Evolutionary conservation across 1,139 yeast genomes (phyloP), one percentile per base, ranked within the genome.

Genomic region (Saccharomyces hybrid): DNA sequence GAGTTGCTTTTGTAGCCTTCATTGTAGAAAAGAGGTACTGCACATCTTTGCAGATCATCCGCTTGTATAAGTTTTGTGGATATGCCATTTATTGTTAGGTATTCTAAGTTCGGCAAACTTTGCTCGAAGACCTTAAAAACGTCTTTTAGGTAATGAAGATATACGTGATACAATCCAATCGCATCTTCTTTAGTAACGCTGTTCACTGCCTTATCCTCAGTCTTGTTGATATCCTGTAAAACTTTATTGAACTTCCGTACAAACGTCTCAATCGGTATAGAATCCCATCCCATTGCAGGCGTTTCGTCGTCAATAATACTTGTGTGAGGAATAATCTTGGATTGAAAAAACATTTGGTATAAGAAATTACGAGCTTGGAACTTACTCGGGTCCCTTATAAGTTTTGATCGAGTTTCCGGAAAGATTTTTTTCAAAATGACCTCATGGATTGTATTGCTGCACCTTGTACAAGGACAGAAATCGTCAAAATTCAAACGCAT

Each of bases 241-340:
- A 48, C 3, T 53, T 16, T 52, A 38, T 63, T 68, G 13, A 62
- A 50, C 16, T 56, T 59, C 16, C 50, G 48, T 2, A 61, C 66
- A 49, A 59, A 62, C 9, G 60, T 62, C 14, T 56, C 56, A 11
- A 65, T 48, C 4, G 68, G 63, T 30, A 52, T 57, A 9, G 61
- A 57, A 50, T 61, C 53, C 53, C 53, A 66, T 11, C 68, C 68
- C 34, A 66, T 60, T 8, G 67, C 57, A 4, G 71, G 70, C 27
- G 56, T 59, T 16, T 50, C 51, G 28, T 61, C 67, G 32, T 62
- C 68, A 34, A 63, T 50, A 34, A 57, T 57, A 42, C 58, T 63
- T 25, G 67, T 58, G 49, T 67, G 59, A 13, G 71, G 70, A 13
- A 66, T 53, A 5, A 67, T 66, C 26, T 69, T 66, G 47, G 59